These are phyloP conservation scores for Cryptococcus sp. DNA, from an alignment of 1,284 basidiomycete genomes.

Conservation along the genomic window DNA sequence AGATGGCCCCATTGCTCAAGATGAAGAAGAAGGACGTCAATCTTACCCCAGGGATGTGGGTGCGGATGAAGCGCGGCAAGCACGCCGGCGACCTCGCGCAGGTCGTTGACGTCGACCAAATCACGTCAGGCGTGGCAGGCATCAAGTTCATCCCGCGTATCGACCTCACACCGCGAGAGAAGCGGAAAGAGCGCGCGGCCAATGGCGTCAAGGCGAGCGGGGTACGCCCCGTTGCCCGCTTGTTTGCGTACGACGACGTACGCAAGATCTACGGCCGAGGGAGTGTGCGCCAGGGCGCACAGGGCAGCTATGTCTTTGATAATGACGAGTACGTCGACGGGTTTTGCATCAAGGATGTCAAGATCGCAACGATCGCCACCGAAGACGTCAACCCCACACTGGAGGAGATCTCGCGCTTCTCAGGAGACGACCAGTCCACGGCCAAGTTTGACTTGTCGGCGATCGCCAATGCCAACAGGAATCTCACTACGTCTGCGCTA, in stretches of 20 bases:
- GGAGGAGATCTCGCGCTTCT: slow-evolving; percentile 92
- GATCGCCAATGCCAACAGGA: slow-evolving; percentile 46
- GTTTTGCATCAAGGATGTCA: slow-evolving; percentile 95
- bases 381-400: slow-evolving; percentile 94
- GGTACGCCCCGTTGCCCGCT: slow-evolving; percentile 75
- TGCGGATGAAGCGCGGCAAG: slow-evolving; percentile 88
- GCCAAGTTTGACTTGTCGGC: slow-evolving; percentile 45
- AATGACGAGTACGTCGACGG: slow-evolving; percentile 92
- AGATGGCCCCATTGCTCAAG: slow-evolving; percentile 94
- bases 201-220: slow-evolving; percentile 50
- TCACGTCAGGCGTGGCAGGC: slow-evolving; percentile 67
- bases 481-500: slow-evolving; percentile 65
- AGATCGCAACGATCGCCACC: slow-evolving; percentile 69
- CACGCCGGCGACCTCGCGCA: slow-evolving; percentile 94
- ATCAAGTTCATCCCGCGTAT: slow-evolving; percentile 95
- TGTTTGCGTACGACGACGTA: slow-evolving; percentile 94
- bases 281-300: slow-evolving; percentile 60
- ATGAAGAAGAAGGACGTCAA: slow-evolving; percentile 92
- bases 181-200: slow-evolving; percentile 56
- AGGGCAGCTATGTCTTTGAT: slow-evolving; percentile 76
- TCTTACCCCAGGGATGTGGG: slow-evolving; percentile 86
- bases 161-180: slow-evolving; percentile 87
- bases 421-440: slow-evolving; percentile 51
- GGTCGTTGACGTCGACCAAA: slow-evolving; percentile 90
- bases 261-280: slow-evolving; percentile 78